Evolutionary conservation across 352 stramenopile species (phyloP).

Genomic region (Globisporangium viniferum): DNA sequence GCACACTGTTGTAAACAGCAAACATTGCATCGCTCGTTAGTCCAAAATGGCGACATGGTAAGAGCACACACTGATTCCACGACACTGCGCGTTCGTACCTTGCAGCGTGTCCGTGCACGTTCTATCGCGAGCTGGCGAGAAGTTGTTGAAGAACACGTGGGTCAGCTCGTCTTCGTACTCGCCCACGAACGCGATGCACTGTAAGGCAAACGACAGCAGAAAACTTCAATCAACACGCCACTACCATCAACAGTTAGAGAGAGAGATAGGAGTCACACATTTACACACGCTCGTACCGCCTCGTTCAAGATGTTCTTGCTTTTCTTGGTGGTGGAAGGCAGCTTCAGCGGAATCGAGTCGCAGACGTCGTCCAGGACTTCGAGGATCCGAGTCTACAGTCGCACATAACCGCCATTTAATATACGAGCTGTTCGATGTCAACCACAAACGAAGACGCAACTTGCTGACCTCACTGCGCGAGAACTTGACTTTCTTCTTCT

Average conservation of each 20-base stretch:
- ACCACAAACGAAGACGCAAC: not conserved
- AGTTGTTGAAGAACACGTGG: constrained; percentile 74
- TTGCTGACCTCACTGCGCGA: constrained; percentile 64
- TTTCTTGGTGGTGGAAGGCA: constrained; percentile 40
- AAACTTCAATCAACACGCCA: not conserved
- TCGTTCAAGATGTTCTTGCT: constrained; percentile 55
- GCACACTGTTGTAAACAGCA: constrained; percentile 4
- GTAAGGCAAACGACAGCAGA: not conserved
- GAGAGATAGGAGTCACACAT: not conserved
- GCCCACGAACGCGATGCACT: constrained; percentile 79
- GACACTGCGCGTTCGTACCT: constrained; percentile 24
- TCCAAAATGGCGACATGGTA: too few relatives aligned
- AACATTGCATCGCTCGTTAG: not conserved
- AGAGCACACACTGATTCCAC: not conserved
- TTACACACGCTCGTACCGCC: constrained; percentile 31
- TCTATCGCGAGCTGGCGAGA: constrained; percentile 55
- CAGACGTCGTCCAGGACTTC: constrained; percentile 82
- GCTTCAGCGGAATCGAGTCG: constrained; percentile 38
- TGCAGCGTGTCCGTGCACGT: constrained; percentile 49
- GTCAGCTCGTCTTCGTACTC: constrained; percentile 82
- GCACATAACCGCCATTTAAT: not conserved
- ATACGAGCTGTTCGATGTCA: not conserved
- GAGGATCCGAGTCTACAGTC: constrained; percentile 63
- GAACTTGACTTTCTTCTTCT: constrained; percentile 85
- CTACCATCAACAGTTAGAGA: not conserved